A percentile compares a stretch with the other conserved stretches of the same genome.
phyloP scores from a whole-genome alignment of 805 yeast genomes.

The Candida mattraensis region DNA sequence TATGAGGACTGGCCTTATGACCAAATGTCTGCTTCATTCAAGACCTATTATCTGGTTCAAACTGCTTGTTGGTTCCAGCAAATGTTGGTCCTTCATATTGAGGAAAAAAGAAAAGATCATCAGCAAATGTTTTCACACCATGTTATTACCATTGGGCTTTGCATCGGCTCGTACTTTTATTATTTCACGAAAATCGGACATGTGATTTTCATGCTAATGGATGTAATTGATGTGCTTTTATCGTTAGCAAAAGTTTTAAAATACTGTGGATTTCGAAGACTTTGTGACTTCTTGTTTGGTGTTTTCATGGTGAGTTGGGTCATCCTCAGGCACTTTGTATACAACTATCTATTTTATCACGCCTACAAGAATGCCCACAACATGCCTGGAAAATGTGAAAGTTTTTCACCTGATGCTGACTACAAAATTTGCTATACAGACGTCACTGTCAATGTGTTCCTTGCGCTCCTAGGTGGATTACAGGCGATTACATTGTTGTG shows the following conservation, averaged over 20 bases:
- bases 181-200: slow-evolving; percentile 79
- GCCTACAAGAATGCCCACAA: slow-evolving; percentile 46
- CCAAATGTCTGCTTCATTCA: slow-evolving; percentile 50
- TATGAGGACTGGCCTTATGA: slow-evolving; percentile 77
- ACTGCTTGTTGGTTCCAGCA: slow-evolving; percentile 83
- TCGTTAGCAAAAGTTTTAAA: slow-evolving; percentile 74
- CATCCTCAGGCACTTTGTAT: slow-evolving; percentile 67
- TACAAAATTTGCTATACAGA: slow-evolving; percentile 52
- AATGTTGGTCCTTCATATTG: slow-evolving; percentile 72
- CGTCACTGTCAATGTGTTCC: slow-evolving; percentile 45
- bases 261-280: slow-evolving; percentile 58
- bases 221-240: slow-evolving; percentile 71
- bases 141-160: slow-evolving; percentile 68
- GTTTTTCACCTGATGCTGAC: slow-evolving; percentile 9
- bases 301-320: slow-evolving; percentile 72
- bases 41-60: slow-evolving; percentile 69
- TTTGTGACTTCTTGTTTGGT: slow-evolving; percentile 71
- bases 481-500: slow-evolving; percentile 68
- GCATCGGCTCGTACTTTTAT: slow-evolving; percentile 69
- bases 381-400: slow-evolving; percentile 48
- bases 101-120: slow-evolving; percentile 78
- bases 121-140: slow-evolving; percentile 88
- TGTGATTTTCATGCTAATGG: slow-evolving; percentile 77
- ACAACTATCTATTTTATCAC: slow-evolving; percentile 64
- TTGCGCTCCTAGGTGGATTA: slow-evolving; percentile 58